A percentile compares a stretch with the other conserved stretches of the same genome.
phyloP scores from a whole-genome alignment of 179 eudicot species.

The Sideroxylon spinosum region DNA sequence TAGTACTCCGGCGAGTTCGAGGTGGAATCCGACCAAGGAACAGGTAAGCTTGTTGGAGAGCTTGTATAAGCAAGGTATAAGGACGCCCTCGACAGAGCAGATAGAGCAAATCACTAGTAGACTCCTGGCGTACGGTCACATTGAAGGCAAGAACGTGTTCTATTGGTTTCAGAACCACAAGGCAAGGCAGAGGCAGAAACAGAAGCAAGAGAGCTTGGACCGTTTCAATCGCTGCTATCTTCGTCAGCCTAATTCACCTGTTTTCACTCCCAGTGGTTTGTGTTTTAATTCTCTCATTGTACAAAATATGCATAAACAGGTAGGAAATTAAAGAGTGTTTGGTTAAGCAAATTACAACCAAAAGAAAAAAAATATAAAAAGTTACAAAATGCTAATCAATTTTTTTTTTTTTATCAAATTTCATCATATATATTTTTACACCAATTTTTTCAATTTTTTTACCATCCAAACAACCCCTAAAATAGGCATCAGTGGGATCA shows the following conservation, averaged over 20 bases:
- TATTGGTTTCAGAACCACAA: constrained; percentile 92
- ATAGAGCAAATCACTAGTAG: constrained; percentile 64
- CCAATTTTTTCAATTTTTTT: no score
- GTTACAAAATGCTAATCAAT: no score
- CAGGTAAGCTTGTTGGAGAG: constrained; percentile 64
- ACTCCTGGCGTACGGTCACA: constrained; percentile 48
- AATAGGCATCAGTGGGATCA: no score
- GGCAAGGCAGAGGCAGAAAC: constrained; percentile 79
- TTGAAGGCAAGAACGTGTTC: constrained; percentile 81
- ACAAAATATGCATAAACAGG: no score
- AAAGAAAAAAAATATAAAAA: no score
- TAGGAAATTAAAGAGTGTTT: no score
- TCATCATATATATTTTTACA: no score
- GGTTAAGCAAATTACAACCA: no score
- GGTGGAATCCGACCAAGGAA: constrained; percentile 87
- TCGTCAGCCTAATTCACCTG: constrained; percentile 5
- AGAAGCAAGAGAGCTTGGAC: constrained; percentile 48
- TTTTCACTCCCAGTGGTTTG: constrained; percentile 26
- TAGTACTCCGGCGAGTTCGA: constrained; percentile 32
- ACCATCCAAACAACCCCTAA: no score
- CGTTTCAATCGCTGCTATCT: constrained; percentile 19
- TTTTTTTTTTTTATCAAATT: no score
- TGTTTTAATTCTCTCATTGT: background rate
- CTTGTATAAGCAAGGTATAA: constrained; percentile 54
- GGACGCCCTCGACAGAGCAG: constrained; percentile 81